Percentiles rank a stretch among this genome's conserved stretches.
Conservation (phyloP, 352 stramenopile genomes). For the Phytophthora boehmeriae region DNA sequence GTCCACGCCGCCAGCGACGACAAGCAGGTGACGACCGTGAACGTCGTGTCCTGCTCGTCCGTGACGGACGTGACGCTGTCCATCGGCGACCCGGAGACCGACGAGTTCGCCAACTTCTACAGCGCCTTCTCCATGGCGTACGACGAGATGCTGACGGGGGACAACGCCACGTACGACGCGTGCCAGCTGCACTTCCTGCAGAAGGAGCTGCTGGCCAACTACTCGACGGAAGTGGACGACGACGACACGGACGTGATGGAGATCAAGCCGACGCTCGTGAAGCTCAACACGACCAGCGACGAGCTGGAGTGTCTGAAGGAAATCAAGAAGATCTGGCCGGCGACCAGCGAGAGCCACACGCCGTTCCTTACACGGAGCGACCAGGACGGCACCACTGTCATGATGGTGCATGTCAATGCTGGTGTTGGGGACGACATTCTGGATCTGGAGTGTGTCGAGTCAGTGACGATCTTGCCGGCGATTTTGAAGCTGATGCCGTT, state of each 20-base stretch:
- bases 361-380: slow-evolving; percentile 75
- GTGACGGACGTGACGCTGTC: slow-evolving; percentile 49
- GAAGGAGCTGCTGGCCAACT: slow-evolving; percentile 53
- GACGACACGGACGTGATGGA: slow-evolving; percentile 27
- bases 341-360: slow-evolving; percentile 51
- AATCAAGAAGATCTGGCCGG: slow-evolving; percentile 54
- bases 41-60: slow-evolving; percentile 51
- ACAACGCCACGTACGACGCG: slow-evolving; percentile 58
- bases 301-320: slow-evolving; percentile 51
- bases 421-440: slow-evolving; percentile 47
- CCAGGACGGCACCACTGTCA: slow-evolving; percentile 48
- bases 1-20: slow-evolving; percentile 40
- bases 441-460: slow-evolving; percentile 52
- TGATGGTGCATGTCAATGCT: slow-evolving; percentile 64
- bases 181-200: slow-evolving; percentile 76
- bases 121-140: slow-evolving; percentile 62
- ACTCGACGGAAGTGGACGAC: slow-evolving; percentile 31
- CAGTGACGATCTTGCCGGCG: slow-evolving; percentile 56
- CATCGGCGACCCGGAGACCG: slow-evolving; percentile 46
- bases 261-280: slow-evolving; percentile 60
- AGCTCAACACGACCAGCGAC: slow-evolving; percentile 39
- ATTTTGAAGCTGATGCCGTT: slow-evolving; percentile 83
- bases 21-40: slow-evolving; percentile 60
- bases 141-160: slow-evolving; percentile 60
- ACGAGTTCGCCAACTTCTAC: slow-evolving; percentile 64